These are phyloP conservation scores for Carallia brachiata DNA, from an alignment of 345 rosid species.

Conservation along the genomic window DNA sequence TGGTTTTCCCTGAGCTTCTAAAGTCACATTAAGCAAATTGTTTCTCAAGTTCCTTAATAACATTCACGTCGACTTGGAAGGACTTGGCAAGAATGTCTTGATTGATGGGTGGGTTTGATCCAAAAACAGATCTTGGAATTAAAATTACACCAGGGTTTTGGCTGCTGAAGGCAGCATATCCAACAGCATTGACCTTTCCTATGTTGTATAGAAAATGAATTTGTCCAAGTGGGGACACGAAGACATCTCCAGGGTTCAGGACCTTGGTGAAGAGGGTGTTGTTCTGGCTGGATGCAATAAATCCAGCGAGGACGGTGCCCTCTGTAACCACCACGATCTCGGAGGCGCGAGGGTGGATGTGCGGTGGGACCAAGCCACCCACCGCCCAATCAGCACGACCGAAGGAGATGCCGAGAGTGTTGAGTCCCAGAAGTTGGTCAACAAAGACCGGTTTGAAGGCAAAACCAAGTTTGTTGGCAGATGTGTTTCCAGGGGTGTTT, in stretches of 20 bases:
- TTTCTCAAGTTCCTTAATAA: not conserved
- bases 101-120: too few species aligned
- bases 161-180: not conserved
- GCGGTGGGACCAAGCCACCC: not conserved
- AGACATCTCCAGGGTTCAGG: slow-evolving; percentile 1
- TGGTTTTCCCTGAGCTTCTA: too few species aligned
- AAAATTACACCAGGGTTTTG: slow-evolving; percentile 13
- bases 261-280: slow-evolving; percentile 12
- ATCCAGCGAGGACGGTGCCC: slow-evolving; percentile 12
- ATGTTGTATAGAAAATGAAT: slow-evolving; percentile 5
- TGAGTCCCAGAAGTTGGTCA: slow-evolving; percentile 3
- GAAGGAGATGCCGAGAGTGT: slow-evolving; percentile 6
- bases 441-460: not conserved
- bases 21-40: not conserved
- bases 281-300: slow-evolving; percentile 8
- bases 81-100: slow-evolving; percentile 8
- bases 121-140: too few species aligned
- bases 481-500: not conserved
- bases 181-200: not conserved
- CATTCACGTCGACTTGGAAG: not conserved
- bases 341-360: slow-evolving; percentile 1
- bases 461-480: not conserved
- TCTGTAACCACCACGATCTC: not conserved
- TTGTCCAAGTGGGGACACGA: slow-evolving; percentile 9
- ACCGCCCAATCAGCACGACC: not conserved